Evolutionary conservation across 176 grass and related monocot species (phyloP).

Genomic region (Saccharum officinarum): DNA sequence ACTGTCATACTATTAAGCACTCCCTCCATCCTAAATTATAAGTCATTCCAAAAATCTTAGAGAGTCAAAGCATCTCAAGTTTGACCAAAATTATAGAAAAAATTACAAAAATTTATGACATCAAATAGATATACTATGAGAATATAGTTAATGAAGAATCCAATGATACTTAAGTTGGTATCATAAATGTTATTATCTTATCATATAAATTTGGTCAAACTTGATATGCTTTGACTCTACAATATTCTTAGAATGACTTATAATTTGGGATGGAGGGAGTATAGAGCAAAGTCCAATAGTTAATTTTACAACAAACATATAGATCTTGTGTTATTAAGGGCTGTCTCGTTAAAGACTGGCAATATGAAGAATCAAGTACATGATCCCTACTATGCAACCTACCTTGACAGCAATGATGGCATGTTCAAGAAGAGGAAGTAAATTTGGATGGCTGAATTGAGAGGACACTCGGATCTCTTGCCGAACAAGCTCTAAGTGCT

Average conservation of each 20-base stretch:
- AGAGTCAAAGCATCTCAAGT: no score
- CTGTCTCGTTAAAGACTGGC: background rate
- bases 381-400: constrained; percentile 45
- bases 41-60: no score
- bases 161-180: no score
- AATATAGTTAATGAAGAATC: no score
- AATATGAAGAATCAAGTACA: background rate
- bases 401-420: constrained; percentile 85
- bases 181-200: no score
- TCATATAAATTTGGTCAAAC: no score
- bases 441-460: constrained; percentile 76
- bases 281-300: background rate
- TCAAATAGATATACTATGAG: no score
- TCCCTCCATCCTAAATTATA: no score
- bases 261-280: background rate
- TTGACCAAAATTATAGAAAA: no score
- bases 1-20: background rate
- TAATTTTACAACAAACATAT: background rate
- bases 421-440: constrained; percentile 89
- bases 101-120: no score
- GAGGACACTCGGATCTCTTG: constrained; percentile 87
- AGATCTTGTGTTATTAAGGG: background rate
- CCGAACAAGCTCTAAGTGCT: constrained; percentile 82
- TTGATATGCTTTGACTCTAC: no score
- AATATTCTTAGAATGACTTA: no score